Conservation (phyloP, 208 protist genomes). For the Leishmania aethiopica region DNA sequence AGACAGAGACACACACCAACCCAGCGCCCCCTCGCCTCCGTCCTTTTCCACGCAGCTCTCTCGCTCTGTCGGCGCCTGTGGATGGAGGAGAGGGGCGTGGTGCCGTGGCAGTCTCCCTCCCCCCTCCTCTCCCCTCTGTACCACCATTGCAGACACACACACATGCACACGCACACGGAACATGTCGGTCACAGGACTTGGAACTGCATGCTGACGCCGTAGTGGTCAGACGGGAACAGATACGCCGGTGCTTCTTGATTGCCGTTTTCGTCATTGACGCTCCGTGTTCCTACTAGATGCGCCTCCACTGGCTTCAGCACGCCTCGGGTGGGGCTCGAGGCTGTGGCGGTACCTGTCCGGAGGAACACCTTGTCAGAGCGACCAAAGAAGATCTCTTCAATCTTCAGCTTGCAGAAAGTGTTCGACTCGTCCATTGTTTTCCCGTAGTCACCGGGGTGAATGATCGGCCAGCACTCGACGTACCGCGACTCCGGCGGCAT, state of each 20-base stretch:
- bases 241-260: constrained; percentile 79
- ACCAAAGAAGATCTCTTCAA: constrained; percentile 93
- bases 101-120: neutral
- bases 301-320: constrained; percentile 64
- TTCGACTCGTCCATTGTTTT: constrained; percentile 94
- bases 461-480: constrained; percentile 81
- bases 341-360: constrained; percentile 32
- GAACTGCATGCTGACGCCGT: constrained; percentile 85
- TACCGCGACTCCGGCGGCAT: constrained; percentile 82
- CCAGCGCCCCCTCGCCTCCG: neutral
- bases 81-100: too few relatives aligned
- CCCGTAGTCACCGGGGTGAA: constrained; percentile 65
- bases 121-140: neutral
- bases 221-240: constrained; percentile 92
- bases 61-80: neutral
- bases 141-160: neutral
- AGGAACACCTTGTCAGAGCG: constrained; percentile 88
- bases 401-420: constrained; percentile 91
- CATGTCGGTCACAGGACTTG: constrained; percentile 4
- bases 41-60: neutral
- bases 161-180: neutral
- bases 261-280: constrained; percentile 84
- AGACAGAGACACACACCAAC: too few relatives aligned
- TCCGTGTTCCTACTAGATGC: constrained; percentile 81
- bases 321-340: neutral